A percentile compares a stretch with the other conserved stretches of the same genome.
phyloP scores from a whole-genome alignment of 2,329 filamentous ascomycete species.

The Cladosporium halotolerans region DNA sequence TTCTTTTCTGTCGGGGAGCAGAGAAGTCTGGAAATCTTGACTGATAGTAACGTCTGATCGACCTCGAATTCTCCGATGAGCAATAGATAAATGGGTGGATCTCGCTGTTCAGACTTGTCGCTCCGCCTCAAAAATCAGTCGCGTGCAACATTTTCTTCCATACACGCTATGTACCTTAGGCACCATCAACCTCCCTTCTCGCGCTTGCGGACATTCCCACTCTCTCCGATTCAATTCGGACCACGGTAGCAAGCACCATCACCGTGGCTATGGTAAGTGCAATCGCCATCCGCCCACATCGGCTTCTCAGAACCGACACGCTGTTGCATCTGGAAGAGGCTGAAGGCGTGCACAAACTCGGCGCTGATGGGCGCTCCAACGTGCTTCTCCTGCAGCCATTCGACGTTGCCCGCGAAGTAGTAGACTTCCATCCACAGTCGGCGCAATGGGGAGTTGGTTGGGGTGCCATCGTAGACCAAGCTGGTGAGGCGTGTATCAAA shows the following conservation, averaged over 20 bases:
- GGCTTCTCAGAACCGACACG: background rate
- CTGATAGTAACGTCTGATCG: too few species aligned
- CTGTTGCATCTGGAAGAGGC: background rate
- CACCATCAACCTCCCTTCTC: too few species aligned
- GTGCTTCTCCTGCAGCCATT: background rate
- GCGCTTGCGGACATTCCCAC: too few species aligned
- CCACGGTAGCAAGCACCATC: background rate
- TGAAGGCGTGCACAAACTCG: constrained; percentile 15
- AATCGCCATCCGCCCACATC: background rate
- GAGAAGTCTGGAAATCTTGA: too few species aligned
- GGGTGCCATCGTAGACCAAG: constrained; percentile 16
- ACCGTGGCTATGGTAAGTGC: background rate
- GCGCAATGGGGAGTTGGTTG: constrained; percentile 11
- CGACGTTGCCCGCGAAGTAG: constrained; percentile 4
- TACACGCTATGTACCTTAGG: too few species aligned
- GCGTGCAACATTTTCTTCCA: too few species aligned
- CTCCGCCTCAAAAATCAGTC: too few species aligned
- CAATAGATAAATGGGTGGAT: too few species aligned
- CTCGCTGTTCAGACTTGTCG: too few species aligned
- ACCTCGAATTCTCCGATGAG: too few species aligned
- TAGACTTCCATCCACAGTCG: constrained; percentile 19
- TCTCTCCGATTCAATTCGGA: too few species aligned
- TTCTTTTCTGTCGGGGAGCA: too few species aligned
- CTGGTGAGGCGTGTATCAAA: constrained; percentile 9
- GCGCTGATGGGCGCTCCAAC: background rate